phyloP scores from a whole-genome alignment of 805 yeast genomes.

The Maudiozyma bulderi region DNA sequence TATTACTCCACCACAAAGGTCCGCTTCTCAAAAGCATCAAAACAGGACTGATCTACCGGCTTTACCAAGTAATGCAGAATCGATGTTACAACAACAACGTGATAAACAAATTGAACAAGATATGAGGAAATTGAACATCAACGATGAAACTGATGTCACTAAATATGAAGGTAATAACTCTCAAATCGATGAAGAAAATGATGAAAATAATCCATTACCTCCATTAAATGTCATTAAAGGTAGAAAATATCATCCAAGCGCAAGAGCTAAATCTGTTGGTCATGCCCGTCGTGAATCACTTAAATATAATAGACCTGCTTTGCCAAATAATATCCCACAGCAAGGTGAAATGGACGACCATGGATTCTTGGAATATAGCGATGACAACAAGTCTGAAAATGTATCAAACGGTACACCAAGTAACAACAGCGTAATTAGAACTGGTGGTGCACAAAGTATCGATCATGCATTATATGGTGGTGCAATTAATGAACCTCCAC shows the following conservation, averaged over 20 bases:
- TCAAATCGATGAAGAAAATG: constrained; percentile 5
- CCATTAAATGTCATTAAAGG: constrained; percentile 19
- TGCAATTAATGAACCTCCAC: constrained; percentile 10
- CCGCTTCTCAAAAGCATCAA: constrained; percentile 22
- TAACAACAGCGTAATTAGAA: background rate
- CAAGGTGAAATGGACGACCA: constrained; percentile 32
- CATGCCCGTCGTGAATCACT: constrained; percentile 60
- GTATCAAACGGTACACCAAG: constrained; percentile 3
- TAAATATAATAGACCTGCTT: constrained; percentile 30
- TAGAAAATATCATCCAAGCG: constrained; percentile 58
- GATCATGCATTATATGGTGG: background rate
- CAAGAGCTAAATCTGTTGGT: constrained; percentile 72
- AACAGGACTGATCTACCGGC: constrained; percentile 25
- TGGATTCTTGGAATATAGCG: constrained; percentile 32
- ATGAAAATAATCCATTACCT: constrained; percentile 19
- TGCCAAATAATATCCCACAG: constrained; percentile 17
- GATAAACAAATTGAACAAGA: constrained; percentile 16
- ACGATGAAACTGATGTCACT: background rate
- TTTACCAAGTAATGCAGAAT: constrained; percentile 28
- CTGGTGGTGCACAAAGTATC: background rate
- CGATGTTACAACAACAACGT: constrained; percentile 25
- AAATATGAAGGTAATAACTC: constrained; percentile 2
- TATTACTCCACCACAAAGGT: constrained; percentile 16
- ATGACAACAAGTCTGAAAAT: constrained; percentile 53
- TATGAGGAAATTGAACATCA: constrained; percentile 11